phyloP scores from a whole-genome alignment of 768 basidiomycete genomes.

The Naganishia vishniacii region DNA sequence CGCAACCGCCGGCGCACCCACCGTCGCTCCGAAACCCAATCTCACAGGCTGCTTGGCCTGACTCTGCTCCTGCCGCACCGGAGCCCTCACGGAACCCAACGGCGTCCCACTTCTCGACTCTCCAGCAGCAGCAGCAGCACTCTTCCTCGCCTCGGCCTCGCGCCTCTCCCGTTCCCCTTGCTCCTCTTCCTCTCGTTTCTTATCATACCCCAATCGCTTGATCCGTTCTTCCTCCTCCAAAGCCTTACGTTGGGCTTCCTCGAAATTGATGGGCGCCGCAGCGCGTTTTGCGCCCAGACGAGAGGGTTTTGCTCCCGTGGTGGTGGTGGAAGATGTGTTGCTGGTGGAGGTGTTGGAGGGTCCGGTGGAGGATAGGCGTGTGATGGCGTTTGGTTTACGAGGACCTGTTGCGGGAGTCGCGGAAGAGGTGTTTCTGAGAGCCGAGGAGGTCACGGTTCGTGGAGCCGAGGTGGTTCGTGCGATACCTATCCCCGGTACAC shows the following conservation, averaged over 20 bases:
- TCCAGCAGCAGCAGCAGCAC: slow-evolving; percentile 47
- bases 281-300: slow-evolving; percentile 80
- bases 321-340: slow-evolving; percentile 50
- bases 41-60: slow-evolving; percentile 38
- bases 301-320: slow-evolving; percentile 57
- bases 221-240: slow-evolving; percentile 86
- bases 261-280: slow-evolving; percentile 77
- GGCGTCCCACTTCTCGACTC: slow-evolving; percentile 31
- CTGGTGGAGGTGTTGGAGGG: slow-evolving; percentile 33
- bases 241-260: slow-evolving; percentile 84
- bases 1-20: slow-evolving; percentile 30
- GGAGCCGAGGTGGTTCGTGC: slow-evolving; percentile 39
- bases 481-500: slow-evolving; percentile 34
- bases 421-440: slow-evolving; percentile 41
- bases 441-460: slow-evolving; percentile 50
- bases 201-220: slow-evolving; percentile 85
- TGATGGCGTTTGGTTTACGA: slow-evolving; percentile 51
- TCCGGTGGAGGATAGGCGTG: slow-evolving; percentile 37
- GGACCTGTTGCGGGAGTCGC: slow-evolving; percentile 45
- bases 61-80: slow-evolving; percentile 18
- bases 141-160: slow-evolving; percentile 49
- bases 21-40: slow-evolving; percentile 44
- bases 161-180: slow-evolving; percentile 61
- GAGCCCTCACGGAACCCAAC: slow-evolving; percentile 18
- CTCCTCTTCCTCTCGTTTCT: slow-evolving; percentile 75